A percentile compares a stretch with the other conserved stretches of the same genome.
phyloP scores from a whole-genome alignment of 1,284 basidiomycete genomes.

The Kwoniella shivajii region DNA sequence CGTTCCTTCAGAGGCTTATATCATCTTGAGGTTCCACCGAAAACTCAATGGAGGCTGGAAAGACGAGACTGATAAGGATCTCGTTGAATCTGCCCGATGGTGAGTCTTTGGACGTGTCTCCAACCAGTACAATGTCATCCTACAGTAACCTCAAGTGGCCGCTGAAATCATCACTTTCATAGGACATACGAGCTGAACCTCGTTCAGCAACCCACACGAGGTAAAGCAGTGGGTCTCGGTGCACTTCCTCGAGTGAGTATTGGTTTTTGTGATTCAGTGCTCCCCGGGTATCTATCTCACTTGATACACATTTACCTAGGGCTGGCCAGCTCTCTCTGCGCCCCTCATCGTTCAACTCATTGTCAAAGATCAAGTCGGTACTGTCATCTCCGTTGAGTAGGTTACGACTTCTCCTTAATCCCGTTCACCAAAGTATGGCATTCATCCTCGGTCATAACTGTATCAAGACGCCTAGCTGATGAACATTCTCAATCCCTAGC shows the following conservation, averaged over 20 bases:
- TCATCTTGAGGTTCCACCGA: constrained; percentile 13
- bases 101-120: not conserved
- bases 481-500: not conserved
- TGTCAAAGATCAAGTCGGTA: constrained; percentile 2
- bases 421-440: not conserved
- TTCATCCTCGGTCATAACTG: not conserved
- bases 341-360: constrained; percentile 16
- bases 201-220: constrained; percentile 10
- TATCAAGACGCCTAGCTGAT: not conserved
- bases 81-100: not conserved
- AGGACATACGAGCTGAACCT: constrained; percentile 15
- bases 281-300: too few relatives aligned
- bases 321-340: constrained; percentile 11
- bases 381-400: constrained; percentile 9
- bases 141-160: not conserved
- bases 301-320: too few relatives aligned
- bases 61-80: constrained; percentile 8
- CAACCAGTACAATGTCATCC: not conserved
- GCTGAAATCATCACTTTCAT: not conserved
- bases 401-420: not conserved
- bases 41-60: constrained; percentile 9
- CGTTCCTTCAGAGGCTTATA: constrained; percentile 16
- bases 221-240: constrained; percentile 14
- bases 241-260: constrained; percentile 10
- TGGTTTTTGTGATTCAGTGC: too few relatives aligned